Conservation (phyloP, 2,329 filamentous ascomycete genomes). For the Penicillium janthinellum region DNA sequence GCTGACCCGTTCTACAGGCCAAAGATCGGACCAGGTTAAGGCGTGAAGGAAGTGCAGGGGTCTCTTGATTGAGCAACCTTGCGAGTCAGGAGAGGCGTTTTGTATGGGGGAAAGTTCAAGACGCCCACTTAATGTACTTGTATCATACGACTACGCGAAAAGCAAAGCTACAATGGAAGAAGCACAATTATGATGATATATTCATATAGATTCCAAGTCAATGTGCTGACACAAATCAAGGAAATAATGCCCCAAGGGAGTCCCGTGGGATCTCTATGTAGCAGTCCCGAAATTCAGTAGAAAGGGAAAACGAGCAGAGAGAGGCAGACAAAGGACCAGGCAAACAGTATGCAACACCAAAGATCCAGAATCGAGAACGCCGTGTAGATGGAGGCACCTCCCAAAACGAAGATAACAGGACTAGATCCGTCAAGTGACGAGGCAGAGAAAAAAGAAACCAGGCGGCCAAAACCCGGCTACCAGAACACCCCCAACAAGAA, state of each 20-base stretch:
- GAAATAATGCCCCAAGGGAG: conserved; percentile 16
- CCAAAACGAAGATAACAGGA: background rate
- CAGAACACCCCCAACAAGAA: conserved; percentile 5
- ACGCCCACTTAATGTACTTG: conserved; percentile 1
- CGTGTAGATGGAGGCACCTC: conserved; percentile 11
- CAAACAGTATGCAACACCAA: conserved; percentile 28
- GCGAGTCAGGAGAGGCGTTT: background rate
- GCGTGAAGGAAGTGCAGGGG: background rate
- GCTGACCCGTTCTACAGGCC: conserved; percentile 34
- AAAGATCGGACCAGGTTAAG: conserved; percentile 46
- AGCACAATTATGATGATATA: conserved; percentile 6
- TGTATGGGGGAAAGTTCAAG: background rate
- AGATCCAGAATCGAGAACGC: conserved; percentile 6
- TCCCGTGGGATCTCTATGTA: conserved; percentile 24
- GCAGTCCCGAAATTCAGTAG: conserved; percentile 18
- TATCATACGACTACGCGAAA: conserved; percentile 2
- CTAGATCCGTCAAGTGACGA: background rate
- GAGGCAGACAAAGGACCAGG: conserved; percentile 29
- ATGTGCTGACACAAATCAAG: conserved; percentile 4
- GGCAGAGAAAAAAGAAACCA: background rate
- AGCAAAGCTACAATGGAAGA: background rate
- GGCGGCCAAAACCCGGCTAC: background rate
- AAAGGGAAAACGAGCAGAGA: conserved; percentile 13
- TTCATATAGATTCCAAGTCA: conserved; percentile 7
- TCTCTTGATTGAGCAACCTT: background rate